These are phyloP conservation scores for Aspergillus uvarum DNA, from an alignment of 2,329 filamentous ascomycete genomes.

Conservation along the genomic window DNA sequence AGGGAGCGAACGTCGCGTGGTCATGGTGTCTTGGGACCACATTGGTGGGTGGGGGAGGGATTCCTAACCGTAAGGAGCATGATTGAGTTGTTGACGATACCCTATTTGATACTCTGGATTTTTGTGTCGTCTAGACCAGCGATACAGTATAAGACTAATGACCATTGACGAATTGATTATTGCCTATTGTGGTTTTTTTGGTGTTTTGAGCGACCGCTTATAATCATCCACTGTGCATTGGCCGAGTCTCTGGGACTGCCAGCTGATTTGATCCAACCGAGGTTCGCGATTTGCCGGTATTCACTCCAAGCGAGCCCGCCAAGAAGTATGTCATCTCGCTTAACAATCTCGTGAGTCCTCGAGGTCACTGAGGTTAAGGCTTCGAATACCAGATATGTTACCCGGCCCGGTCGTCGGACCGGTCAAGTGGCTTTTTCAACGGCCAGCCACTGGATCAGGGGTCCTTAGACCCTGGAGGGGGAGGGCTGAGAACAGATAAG, in stretches of 20 bases:
- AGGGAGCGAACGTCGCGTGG: constrained; percentile 12
- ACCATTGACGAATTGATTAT: not conserved
- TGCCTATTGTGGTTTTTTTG: no score
- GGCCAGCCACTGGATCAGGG: not conserved
- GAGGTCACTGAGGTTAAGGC: not conserved
- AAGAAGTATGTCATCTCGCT: not conserved
- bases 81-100: not conserved
- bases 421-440: constrained; percentile 3
- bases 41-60: constrained; percentile 13
- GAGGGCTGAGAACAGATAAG: not conserved
- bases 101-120: no score
- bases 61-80: not conserved
- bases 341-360: not conserved
- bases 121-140: not conserved
- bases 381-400: not conserved
- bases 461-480: not conserved
- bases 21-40: constrained; percentile 13
- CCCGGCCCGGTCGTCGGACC: constrained; percentile 17
- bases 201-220: not conserved
- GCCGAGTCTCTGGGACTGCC: not conserved
- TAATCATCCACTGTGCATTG: not conserved
- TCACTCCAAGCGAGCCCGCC: not conserved
- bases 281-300: not conserved
- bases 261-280: not conserved
- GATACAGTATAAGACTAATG: not conserved